Percentiles rank a stretch among this genome's conserved stretches.
phyloP scores from a whole-genome alignment of 2,329 filamentous ascomycete species.

The Penicillium sp. region DNA sequence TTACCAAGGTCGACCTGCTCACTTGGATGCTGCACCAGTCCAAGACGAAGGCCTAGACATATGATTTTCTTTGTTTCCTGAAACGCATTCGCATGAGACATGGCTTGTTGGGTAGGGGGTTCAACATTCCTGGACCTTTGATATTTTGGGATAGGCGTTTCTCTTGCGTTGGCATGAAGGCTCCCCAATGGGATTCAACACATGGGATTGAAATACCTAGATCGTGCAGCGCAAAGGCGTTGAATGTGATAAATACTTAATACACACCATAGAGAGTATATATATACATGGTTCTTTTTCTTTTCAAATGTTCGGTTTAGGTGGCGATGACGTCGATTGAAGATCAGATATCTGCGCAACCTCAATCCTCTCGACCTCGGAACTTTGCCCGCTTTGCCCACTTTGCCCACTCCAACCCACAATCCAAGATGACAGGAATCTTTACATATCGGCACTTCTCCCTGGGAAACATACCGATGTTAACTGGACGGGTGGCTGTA shows the following conservation, averaged over 20 bases:
- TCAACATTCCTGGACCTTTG: conserved; percentile 20
- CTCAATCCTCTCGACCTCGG: neutral
- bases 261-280: conserved; percentile 3
- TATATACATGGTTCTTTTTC: neutral
- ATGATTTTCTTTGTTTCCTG: neutral
- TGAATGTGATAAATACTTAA: conserved; percentile 9
- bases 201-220: conserved; percentile 8
- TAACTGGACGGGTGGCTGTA: conserved; percentile 31
- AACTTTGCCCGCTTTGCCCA: neutral
- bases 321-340: neutral
- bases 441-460: conserved; percentile 32
- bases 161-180: conserved; percentile 6
- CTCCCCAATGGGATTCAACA: conserved; percentile 23
- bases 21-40: conserved; percentile 81
- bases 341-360: neutral
- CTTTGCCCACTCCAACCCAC: neutral
- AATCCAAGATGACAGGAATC: conserved; percentile 26
- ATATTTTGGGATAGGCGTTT: conserved; percentile 15
- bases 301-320: neutral
- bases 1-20: conserved; percentile 94
- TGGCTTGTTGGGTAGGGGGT: conserved; percentile 17
- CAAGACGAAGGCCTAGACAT: conserved; percentile 21
- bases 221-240: conserved; percentile 12
- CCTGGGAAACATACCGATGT: conserved; percentile 26
- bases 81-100: conserved; percentile 14